Evolutionary conservation across 2,329 filamentous ascomycete species (phyloP), one percentile per base, ranked within the genome.

Genomic region (Diaporthe batatas): DNA sequence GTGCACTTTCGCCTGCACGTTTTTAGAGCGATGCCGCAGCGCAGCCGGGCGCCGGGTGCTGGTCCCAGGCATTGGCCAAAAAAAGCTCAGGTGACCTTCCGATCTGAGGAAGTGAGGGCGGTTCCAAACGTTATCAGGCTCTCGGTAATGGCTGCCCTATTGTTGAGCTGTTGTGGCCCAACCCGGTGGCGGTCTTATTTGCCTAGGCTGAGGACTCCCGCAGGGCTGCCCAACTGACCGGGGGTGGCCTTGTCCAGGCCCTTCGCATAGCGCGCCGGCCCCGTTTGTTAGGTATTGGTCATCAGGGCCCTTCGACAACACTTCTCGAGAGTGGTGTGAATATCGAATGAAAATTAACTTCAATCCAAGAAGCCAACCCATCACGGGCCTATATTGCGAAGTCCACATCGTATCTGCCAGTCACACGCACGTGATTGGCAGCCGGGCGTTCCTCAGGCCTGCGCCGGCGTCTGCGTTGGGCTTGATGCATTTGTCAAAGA

Each of bases 151-250:
- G 64, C 25, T 69, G 64, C 70, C 70, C 65, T 72, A 72, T 57
- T 18, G 14, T 34, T 47, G 23, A 62, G 58, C 29, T 21, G 14
- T 74, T 67, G 62, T 67, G 32, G 64, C 57, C 70, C 72, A 72
- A 74, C 53, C 57, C 42, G 59, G 14, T 10, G 32, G 47, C 53
- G 70, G 14, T 54, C 12, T 42, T 42, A 36, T 64, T 64, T 44
- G 42, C n/a, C 59, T 55, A 59, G 57, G 39, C 44, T 36, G 21
- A 53, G 25, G 62, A 29, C 25, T 53, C 62, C 25, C 39, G 64
- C 55, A 55, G 23, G 25, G 70, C 65, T 42, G 72, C 70, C 72
- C 72, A 69, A 72, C 36, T 25, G 58, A 68, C 72, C 70, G 23
- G 47, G 55, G 18, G 16, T 58, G 14, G 70, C 70, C 72, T 62